phyloP scores from a whole-genome alignment of 176 grass and related monocot species.

The Urochloa ruziziensis region DNA sequence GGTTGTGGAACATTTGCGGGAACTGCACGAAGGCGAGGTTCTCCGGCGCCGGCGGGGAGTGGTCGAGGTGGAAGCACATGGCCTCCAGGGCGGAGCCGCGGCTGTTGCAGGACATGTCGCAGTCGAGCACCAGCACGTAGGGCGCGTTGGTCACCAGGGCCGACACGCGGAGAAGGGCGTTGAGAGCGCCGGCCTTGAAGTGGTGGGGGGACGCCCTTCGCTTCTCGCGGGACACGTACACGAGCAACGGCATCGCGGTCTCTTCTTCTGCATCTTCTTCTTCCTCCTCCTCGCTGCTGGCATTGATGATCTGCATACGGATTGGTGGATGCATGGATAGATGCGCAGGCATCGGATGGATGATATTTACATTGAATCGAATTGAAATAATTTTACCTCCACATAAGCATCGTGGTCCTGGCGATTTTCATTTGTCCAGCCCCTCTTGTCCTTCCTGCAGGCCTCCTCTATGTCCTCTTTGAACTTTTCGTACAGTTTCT shows the following conservation, averaged over 20 bases:
- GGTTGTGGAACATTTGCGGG: constrained; percentile 66
- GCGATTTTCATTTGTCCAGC: not conserved
- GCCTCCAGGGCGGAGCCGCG: constrained; percentile 43
- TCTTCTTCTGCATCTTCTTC: too few relatives aligned
- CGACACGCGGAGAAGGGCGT: constrained; percentile 60
- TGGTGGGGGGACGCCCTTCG: constrained; percentile 36
- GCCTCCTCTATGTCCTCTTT: constrained; percentile 21
- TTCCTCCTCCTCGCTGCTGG: not conserved
- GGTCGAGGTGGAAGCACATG: constrained; percentile 68
- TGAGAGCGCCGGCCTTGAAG: constrained; percentile 85
- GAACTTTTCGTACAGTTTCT: constrained; percentile 48
- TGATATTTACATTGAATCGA: too few relatives aligned
- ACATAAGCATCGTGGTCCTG: constrained; percentile 43
- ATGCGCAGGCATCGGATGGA: too few relatives aligned
- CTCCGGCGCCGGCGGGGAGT: not conserved
- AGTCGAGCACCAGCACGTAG: constrained; percentile 52
- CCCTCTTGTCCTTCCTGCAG: not conserved
- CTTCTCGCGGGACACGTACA: constrained; percentile 72
- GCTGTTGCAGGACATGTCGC: constrained; percentile 75
- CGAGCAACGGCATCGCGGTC: constrained; percentile 18
- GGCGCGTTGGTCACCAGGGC: constrained; percentile 50
- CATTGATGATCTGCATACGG: not conserved
- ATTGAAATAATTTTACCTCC: constrained; percentile 30
- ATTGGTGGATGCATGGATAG: too few relatives aligned
- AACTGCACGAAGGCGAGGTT: constrained; percentile 72